Base-by-base conservation (phyloP, 805 yeast species). In the Martiniozyma abietophila region DNA sequence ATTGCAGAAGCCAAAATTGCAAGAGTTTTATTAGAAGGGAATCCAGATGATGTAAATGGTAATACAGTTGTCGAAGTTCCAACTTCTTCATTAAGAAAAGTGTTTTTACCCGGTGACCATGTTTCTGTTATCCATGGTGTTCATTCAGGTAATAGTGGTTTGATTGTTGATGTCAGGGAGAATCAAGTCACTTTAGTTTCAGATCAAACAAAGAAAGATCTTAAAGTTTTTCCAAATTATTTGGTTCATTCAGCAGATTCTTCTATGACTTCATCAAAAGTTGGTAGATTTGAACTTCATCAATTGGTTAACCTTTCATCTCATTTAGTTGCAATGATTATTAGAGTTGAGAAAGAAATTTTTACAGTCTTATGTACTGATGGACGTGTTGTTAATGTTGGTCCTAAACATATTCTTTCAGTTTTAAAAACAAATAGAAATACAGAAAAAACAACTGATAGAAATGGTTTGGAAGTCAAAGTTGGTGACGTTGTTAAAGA, bases 401-500 rank as follows among this genome's bases (percentile, higher is more conserved):
- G 79, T 20, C 94, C 96, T 18, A 72, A 81, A 6, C 76, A 94
- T n/a, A 82, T 92, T 43, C 74, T 85, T 21, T 71, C 83, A 44
- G 83, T 83, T 52, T 68, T 89, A 29, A 70, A 71, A n/a, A 48
- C 71, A 9, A 65, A 71, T 34, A 66, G 69, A 35, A 74, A 80
- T 47, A 80, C 83, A 36, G 80, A 81, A 42, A 77, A 83, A 36
- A 84, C 96, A 3, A 80, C 96, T 1, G 98, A 92, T 56, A 68
- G 72, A 40, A 70, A 71, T 39, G 98, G 98, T 30, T 69, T 76
- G 32, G 89, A 92, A 44, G 74, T 92, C 36, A 76, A 80, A 37
- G 76, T 83, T 25, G 96, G 96, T 32, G 98, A 92, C 53, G 78
- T 92, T 3, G 94, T 92, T n/a, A 78, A 77, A 48, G 98, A 92